These are phyloP conservation scores for Plasmodium falciparum DNA, from an alignment of 169 alveolate species.

Conservation along the genomic window DNA sequence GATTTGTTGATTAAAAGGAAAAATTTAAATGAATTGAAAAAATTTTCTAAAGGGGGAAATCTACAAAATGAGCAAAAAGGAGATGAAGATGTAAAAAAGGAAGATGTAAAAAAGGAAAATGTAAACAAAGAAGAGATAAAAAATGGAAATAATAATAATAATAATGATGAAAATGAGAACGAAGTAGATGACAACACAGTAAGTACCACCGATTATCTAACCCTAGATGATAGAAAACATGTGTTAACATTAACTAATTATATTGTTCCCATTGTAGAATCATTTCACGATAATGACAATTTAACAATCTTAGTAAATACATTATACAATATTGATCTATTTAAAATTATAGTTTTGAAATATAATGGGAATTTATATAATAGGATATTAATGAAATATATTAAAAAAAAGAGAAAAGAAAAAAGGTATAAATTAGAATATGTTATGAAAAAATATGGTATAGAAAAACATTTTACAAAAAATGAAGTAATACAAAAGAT, in stretches of 20 bases:
- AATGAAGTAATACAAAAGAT: constrained; percentile 32
- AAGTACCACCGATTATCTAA: constrained; percentile 11
- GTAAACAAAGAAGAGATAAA: background rate
- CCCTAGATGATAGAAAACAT: constrained; percentile 29
- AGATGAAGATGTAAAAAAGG: background rate
- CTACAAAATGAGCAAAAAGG: constrained; percentile 1
- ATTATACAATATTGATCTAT: constrained; percentile 52
- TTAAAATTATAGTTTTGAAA: constrained; percentile 44
- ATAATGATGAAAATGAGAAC: constrained; percentile 16
- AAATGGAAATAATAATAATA: constrained; percentile 9
- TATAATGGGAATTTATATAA: constrained; percentile 60
- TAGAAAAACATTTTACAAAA: constrained; percentile 16
- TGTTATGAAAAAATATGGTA: constrained; percentile 42
- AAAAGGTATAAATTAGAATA: constrained; percentile 56
- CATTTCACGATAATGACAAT: constrained; percentile 67
- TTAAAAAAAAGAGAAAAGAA: constrained; percentile 33
- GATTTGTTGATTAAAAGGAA: constrained; percentile 15
- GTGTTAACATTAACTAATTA: constrained; percentile 62
- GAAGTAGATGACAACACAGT: background rate
- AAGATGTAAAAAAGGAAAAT: background rate
- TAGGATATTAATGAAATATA: constrained; percentile 31
- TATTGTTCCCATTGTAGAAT: constrained; percentile 65
- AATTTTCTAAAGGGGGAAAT: constrained; percentile 3
- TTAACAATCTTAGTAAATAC: constrained; percentile 54
- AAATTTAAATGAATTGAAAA: constrained; percentile 44